phyloP scores from a whole-genome alignment of 2,329 filamentous ascomycete genomes.

The Verticillium dahliae region DNA sequence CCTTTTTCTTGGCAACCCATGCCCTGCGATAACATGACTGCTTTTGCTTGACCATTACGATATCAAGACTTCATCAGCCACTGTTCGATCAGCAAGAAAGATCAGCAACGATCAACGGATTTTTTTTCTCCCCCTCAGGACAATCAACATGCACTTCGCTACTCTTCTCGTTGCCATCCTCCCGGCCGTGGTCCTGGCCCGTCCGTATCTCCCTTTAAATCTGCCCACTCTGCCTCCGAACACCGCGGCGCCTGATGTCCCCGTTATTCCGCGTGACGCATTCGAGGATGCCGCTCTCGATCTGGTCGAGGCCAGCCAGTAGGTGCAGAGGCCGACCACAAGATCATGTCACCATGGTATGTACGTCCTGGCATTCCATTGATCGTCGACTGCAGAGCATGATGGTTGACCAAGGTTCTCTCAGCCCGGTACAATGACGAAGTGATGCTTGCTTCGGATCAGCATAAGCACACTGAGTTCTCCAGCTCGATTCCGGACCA shows the following conservation, averaged over 20 bases:
- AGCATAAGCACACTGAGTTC: background rate
- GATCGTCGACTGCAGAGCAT: too few species aligned
- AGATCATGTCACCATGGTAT: slow-evolving; percentile 10
- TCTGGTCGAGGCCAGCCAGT: slow-evolving; percentile 1
- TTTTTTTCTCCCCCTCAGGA: background rate
- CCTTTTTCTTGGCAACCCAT: background rate
- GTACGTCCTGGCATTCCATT: background rate
- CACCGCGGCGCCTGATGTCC: slow-evolving; percentile 7
- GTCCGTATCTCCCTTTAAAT: slow-evolving; percentile 12
- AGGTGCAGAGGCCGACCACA: background rate
- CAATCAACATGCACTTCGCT: slow-evolving; percentile 15
- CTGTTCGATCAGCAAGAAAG: background rate
- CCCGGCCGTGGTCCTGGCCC: slow-evolving; percentile 13
- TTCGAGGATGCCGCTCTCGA: background rate
- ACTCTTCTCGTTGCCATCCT: slow-evolving; percentile 13
- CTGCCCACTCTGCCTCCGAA: slow-evolving; percentile 7
- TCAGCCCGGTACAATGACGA: background rate
- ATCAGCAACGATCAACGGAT: background rate
- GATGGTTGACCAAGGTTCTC: background rate
- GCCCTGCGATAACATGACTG: background rate
- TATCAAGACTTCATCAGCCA: background rate
- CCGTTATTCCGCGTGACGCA: slow-evolving; percentile 5
- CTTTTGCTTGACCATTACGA: background rate
- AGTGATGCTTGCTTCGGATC: background rate
- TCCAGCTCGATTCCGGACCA: background rate